phyloP scores from a whole-genome alignment of 768 basidiomycete species.

The Paxillus ammoniavirescens region DNA sequence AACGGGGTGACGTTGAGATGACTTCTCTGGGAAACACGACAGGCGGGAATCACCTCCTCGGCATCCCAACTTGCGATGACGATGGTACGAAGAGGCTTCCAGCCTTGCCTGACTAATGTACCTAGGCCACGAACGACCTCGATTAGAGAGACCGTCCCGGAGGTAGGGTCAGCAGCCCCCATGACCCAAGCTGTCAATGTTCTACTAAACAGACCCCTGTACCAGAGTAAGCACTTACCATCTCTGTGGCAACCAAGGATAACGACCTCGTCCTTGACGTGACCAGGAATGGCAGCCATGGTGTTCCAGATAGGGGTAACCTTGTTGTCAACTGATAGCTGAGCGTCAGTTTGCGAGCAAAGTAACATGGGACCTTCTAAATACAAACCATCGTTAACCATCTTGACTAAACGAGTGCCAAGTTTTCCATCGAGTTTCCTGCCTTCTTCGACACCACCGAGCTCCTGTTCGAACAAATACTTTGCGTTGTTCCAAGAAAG shows the following conservation, averaged over 20 bases:
- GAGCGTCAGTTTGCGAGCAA: not conserved
- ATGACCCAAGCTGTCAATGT: constrained; percentile 33
- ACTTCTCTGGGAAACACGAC: not conserved
- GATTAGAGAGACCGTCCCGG: constrained; percentile 54
- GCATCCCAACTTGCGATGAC: constrained; percentile 81
- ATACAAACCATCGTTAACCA: constrained; percentile 53
- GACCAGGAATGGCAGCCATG: constrained; percentile 80
- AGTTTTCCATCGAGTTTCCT: constrained; percentile 45
- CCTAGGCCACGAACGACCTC: constrained; percentile 60
- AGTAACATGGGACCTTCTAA: not conserved
- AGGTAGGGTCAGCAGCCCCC: constrained; percentile 56
- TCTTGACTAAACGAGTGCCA: constrained; percentile 47
- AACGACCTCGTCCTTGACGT: constrained; percentile 81
- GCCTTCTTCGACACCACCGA: constrained; percentile 40
- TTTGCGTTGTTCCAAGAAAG: constrained; percentile 85
- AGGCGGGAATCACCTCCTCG: constrained; percentile 49
- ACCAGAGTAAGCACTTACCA: constrained; percentile 42
- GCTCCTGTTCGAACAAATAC: constrained; percentile 56
- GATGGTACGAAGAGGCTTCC: constrained; percentile 71
- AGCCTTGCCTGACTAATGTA: constrained; percentile 49
- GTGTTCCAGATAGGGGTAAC: constrained; percentile 91
- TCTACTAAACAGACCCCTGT: not conserved
- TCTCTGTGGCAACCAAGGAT: constrained; percentile 89
- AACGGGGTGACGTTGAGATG: constrained; percentile 3
- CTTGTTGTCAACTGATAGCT: constrained; percentile 59